Percentiles rank a stretch among this genome's conserved stretches.
phyloP scores from a whole-genome alignment of 2,329 filamentous ascomycete genomes.

The Tricladium varicosporioides region DNA sequence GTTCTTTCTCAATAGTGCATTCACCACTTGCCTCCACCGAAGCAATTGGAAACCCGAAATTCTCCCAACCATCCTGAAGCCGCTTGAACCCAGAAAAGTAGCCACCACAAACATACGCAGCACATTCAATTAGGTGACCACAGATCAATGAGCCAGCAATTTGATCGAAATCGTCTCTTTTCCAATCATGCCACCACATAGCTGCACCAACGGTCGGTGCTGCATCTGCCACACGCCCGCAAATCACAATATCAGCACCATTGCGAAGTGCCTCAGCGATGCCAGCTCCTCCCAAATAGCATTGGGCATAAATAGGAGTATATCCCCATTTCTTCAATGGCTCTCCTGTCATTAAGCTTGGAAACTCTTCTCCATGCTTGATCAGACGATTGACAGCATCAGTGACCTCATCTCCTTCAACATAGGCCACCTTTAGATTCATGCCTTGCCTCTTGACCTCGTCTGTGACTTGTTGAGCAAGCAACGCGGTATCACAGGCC shows the following conservation, averaged over 20 bases:
- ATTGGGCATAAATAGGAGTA: constrained; percentile 11
- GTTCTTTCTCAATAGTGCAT: constrained; percentile 45
- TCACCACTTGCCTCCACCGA: constrained; percentile 41
- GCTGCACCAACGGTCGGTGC: constrained; percentile 41
- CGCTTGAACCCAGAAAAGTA: constrained; percentile 32
- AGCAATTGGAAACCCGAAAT: constrained; percentile 46
- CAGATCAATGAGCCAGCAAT: constrained; percentile 37
- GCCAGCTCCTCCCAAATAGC: constrained; percentile 48
- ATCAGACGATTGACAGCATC: constrained; percentile 24
- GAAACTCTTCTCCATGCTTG: constrained; percentile 11
- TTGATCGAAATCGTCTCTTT: constrained; percentile 32
- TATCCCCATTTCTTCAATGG: constrained; percentile 10
- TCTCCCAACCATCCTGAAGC: constrained; percentile 31
- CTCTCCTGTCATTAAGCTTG: constrained; percentile 5
- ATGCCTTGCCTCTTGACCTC: constrained; percentile 2
- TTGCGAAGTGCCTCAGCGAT: constrained; percentile 38
- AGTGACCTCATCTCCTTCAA: constrained; percentile 44
- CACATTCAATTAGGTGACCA: constrained; percentile 33
- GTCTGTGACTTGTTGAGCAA: constrained; percentile 34
- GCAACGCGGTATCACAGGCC: constrained; percentile 46
- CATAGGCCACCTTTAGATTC: constrained; percentile 42
- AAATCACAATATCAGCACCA: constrained; percentile 44
- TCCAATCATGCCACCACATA: constrained; percentile 19
- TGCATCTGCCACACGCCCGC: constrained; percentile 43
- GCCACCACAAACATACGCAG: constrained; percentile 21